A percentile compares a stretch with the other conserved stretches of the same genome.
These are phyloP conservation scores for Eustoma russellianum DNA, from an alignment of 257 asterid species.

Conservation along the genomic window DNA sequence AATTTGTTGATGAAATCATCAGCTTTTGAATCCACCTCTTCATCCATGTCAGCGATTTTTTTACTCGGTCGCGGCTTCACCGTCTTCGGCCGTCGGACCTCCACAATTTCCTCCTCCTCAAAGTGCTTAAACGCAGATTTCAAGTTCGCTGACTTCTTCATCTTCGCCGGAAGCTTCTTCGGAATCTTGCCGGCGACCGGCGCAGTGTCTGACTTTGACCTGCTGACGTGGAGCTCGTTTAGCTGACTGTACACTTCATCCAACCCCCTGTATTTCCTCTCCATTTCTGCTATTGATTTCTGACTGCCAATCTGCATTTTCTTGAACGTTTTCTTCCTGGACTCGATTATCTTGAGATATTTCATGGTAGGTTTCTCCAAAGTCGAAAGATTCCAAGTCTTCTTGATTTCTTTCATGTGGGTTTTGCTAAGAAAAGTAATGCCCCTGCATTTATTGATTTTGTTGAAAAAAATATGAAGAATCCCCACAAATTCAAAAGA, in stretches of 20 bases:
- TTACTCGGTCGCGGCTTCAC: too few relatives aligned
- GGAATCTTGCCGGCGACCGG: conserved; percentile 48
- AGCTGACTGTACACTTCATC: conserved; percentile 53
- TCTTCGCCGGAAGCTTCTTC: conserved; percentile 29
- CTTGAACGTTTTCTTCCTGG: too few relatives aligned
- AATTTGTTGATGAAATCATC: too few relatives aligned
- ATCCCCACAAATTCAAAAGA: too few relatives aligned
- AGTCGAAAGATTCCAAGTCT: not conserved
- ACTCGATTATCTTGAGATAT: too few relatives aligned
- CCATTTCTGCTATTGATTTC: conserved; percentile 19
- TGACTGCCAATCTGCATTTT: too few relatives aligned
- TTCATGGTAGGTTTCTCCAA: conserved; percentile 6
- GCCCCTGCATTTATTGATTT: conserved; percentile 8
- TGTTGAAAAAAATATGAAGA: too few relatives aligned
- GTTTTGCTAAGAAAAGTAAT: conserved; percentile 13
- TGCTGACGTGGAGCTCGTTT: conserved; percentile 20
- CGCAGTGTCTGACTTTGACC: conserved; percentile 53
- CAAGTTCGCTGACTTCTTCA: conserved; percentile 55
- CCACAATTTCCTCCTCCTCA: conserved; percentile 35
- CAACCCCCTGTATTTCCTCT: conserved; percentile 25
- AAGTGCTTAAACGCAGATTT: conserved; percentile 37
- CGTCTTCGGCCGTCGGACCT: conserved; percentile 62
- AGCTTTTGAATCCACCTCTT: too few relatives aligned
- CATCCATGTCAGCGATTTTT: too few relatives aligned
- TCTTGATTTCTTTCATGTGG: conserved; percentile 3